phyloP scores from a whole-genome alignment of 306 rosid genomes.

The Gleditsia sinensis region DNA sequence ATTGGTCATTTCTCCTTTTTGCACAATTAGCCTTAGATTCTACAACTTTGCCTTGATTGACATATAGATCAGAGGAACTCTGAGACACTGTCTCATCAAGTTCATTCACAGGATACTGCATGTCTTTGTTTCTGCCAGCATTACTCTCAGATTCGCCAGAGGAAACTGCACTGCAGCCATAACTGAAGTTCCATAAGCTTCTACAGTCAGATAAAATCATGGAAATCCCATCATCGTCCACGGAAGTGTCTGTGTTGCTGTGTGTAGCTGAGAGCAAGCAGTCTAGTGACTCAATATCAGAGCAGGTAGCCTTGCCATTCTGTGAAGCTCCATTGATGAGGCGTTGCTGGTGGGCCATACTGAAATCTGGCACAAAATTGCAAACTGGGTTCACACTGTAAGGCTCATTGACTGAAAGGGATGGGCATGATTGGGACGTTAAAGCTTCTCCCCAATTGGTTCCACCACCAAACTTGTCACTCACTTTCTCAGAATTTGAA shows the following conservation, averaged over 20 bases:
- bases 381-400: no score
- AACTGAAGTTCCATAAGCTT: conserved; percentile 60
- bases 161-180: conserved; percentile 41
- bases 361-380: conserved; percentile 38
- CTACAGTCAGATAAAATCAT: conserved; percentile 53
- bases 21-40: no score
- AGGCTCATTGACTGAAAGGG: no score
- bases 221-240: conserved; percentile 58
- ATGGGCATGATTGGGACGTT: no score
- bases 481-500: conserved; percentile 34
- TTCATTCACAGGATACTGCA: conserved; percentile 30
- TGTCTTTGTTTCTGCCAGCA: conserved; percentile 32
- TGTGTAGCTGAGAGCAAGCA: conserved; percentile 46
- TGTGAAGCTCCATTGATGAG: conserved; percentile 23
- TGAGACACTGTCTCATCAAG: conserved; percentile 48
- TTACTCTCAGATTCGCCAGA: conserved; percentile 58
- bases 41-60: neutral
- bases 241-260: conserved; percentile 42
- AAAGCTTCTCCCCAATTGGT: no score
- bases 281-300: conserved; percentile 51
- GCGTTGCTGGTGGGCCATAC: conserved; percentile 36
- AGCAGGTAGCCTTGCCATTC: conserved; percentile 29
- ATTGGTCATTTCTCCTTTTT: no score
- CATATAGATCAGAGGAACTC: conserved; percentile 42
- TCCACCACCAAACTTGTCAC: no score